A percentile compares a stretch with the other conserved stretches of the same genome.
These are phyloP conservation scores for Cruciata laevipes DNA, from an alignment of 257 asterid genomes.

Conservation along the genomic window DNA sequence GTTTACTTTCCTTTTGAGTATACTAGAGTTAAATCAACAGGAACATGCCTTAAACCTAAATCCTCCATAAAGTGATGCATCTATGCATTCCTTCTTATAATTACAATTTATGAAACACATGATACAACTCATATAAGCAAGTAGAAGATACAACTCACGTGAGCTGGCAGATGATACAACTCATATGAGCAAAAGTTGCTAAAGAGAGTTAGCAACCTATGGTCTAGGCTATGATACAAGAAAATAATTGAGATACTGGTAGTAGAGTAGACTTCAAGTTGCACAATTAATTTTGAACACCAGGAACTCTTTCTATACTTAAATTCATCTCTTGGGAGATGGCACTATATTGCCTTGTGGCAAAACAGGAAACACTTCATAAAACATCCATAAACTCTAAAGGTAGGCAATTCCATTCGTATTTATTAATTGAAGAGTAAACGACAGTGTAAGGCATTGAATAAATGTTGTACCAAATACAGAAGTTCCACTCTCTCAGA, in stretches of 20 bases:
- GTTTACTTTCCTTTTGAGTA: not conserved
- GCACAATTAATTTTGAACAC: not conserved
- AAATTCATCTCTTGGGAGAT: not conserved
- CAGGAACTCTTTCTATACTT: not conserved
- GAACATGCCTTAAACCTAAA: not conserved
- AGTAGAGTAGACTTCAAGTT: not conserved
- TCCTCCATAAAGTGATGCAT: not conserved
- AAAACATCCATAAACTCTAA: not conserved
- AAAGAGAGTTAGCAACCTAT: not conserved
- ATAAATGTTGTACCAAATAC: too few relatives aligned
- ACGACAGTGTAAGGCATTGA: too few relatives aligned
- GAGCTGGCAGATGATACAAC: not conserved
- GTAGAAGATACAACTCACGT: too few relatives aligned
- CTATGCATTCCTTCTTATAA: not conserved
- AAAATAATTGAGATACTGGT: not conserved
- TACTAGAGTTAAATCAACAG: not conserved
- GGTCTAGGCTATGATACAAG: not conserved
- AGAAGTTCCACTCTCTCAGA: too few relatives aligned
- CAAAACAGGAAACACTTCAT: not conserved
- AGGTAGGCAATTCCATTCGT: not conserved
- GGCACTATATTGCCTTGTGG: not conserved
- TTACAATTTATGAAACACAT: not conserved
- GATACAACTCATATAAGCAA: not conserved
- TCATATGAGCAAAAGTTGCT: not conserved
- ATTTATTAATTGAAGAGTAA: too few relatives aligned